A percentile compares a stretch with the other conserved stretches of the same genome.
Evolutionary conservation across 257 asterid species (phyloP).

Genomic region (Henckelia pumila): DNA sequence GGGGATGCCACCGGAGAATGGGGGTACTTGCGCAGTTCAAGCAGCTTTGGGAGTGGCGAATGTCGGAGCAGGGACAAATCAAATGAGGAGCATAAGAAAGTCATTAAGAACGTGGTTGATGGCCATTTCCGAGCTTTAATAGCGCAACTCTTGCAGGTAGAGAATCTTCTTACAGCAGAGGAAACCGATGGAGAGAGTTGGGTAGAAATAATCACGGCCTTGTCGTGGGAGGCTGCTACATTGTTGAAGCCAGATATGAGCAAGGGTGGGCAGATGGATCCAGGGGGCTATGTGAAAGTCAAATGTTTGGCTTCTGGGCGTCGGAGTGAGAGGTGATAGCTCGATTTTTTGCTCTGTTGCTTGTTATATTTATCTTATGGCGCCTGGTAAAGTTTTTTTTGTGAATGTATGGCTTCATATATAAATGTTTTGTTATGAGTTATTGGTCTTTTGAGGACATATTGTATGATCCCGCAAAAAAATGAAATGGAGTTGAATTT

Average conservation of each 20-base stretch:
- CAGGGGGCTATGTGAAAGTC: conserved; percentile 89
- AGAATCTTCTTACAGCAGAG: conserved; percentile 66
- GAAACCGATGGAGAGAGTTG: conserved; percentile 81
- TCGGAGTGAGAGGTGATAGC: conserved; percentile 78
- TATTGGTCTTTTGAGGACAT: too few relatives aligned
- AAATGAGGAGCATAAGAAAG: conserved; percentile 81
- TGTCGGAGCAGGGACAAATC: conserved; percentile 73
- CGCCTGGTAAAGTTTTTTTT: conserved; percentile 8
- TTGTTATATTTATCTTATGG: conserved; percentile 9
- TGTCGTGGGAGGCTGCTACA: conserved; percentile 98
- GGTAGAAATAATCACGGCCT: conserved; percentile 81
- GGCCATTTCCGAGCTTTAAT: conserved; percentile 94
- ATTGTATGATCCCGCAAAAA: neutral
- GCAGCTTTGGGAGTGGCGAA: conserved; percentile 87
- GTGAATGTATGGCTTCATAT: conserved; percentile 5
- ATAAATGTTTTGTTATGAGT: neutral
- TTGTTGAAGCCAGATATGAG: conserved; percentile 86
- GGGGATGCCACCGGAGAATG: conserved; percentile 85
- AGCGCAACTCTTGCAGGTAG: conserved; percentile 91
- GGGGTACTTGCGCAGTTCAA: conserved; percentile 59
- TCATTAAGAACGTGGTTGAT: conserved; percentile 76
- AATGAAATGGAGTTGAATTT: neutral
- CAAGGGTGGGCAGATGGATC: conserved; percentile 96
- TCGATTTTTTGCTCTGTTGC: conserved; percentile 22
- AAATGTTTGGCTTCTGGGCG: conserved; percentile 88